These are phyloP conservation scores for Nakazawaea siamensis DNA, from an alignment of 805 yeast species.

Conservation along the genomic window DNA sequence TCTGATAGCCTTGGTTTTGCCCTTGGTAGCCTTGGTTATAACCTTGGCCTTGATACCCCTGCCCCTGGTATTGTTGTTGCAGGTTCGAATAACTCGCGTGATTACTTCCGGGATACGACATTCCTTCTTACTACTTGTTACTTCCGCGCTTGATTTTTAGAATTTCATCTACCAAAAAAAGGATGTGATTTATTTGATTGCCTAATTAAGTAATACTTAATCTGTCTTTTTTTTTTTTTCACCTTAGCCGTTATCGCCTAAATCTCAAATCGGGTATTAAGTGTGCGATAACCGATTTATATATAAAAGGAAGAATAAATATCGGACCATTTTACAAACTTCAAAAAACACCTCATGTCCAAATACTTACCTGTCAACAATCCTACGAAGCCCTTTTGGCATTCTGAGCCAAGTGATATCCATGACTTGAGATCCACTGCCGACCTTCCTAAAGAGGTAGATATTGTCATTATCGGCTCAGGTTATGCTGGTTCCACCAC, in stretches of 20 bases:
- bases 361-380: slow-evolving; percentile 15
- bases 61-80: slow-evolving; percentile 13
- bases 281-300: too few relatives aligned
- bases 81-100: slow-evolving; percentile 1
- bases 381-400: slow-evolving; percentile 17
- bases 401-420: slow-evolving; percentile 15
- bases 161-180: too few relatives aligned
- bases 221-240: too few relatives aligned
- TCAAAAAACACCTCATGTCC: too few relatives aligned
- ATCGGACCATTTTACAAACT: too few relatives aligned
- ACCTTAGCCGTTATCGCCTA: not conserved
- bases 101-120: too few relatives aligned
- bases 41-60: slow-evolving; percentile 23
- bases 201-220: too few relatives aligned
- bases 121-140: too few relatives aligned
- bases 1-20: slow-evolving; percentile 31
- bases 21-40: slow-evolving; percentile 14
- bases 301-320: too few relatives aligned
- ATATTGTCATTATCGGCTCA: slow-evolving; percentile 33
- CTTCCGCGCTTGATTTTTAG: too few relatives aligned
- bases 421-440: slow-evolving; percentile 14
- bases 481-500: slow-evolving; percentile 38
- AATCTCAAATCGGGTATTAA: too few relatives aligned
- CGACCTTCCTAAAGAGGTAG: slow-evolving; percentile 27
- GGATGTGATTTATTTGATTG: too few relatives aligned